Base-by-base conservation (phyloP, 2,329 filamentous ascomycete species). In the Elsinoe australis region DNA sequence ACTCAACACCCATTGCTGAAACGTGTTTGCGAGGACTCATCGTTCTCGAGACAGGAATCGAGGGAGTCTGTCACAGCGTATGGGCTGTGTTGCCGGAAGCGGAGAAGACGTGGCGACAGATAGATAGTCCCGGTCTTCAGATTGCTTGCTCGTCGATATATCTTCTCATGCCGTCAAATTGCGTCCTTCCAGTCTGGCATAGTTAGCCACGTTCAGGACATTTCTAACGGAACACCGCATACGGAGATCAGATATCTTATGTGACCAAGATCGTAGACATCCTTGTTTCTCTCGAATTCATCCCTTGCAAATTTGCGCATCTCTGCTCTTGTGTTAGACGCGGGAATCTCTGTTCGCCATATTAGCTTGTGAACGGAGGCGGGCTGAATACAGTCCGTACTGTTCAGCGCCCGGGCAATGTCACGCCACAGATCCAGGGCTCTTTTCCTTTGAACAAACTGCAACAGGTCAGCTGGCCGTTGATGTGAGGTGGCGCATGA, bases 381-480 rank as follows among this genome's bases (percentile, higher is more conserved):
- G 17, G 12, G 9, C 31, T 15, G 26, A 17, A 8, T 5, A 9
- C 2, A 22, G 33, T 33, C 49, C 58, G 7, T 58, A 61, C 60
- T 61, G 49, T 61, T 56, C 26, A 63, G 68, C n/a, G 67, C 65
- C 36, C 71, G 63, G 3, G 72, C 55, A 26, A 74, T 72, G 3
- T 71, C 64, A 33, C 68, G 65, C 68, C 71, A 75, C 32, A 75
- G 54, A 5, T 65, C 59, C 7, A 75, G 55, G 6, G 65, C 70
- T 38, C 69, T 66, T 48, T 70, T 65, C 45, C 70, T 63, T 52
- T 74, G 70, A 19, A 75, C 63, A 59, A 75, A 75, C 67, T 74
- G 53, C 26, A 26, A 32, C 3, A 24, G 17, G 19, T 35, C 10
- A 15, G 18, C 26, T 7, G 7, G 6, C 17, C 3, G 15, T 9